Conservation (phyloP, 1,284 basidiomycete genomes). For the Ganoderma resinaceum region DNA sequence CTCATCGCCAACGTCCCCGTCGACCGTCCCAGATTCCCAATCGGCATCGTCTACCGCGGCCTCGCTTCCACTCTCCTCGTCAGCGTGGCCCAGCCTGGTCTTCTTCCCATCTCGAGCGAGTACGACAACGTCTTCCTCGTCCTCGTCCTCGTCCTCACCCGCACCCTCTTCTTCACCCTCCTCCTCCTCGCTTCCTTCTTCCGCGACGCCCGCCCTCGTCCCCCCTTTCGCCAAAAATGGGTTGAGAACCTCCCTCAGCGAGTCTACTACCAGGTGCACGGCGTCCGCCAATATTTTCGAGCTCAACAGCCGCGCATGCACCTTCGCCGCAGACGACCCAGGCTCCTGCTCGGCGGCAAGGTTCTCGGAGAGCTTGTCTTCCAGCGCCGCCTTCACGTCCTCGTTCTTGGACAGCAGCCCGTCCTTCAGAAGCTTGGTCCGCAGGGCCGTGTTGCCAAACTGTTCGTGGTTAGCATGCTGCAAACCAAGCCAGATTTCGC, state of each 20-base stretch:
- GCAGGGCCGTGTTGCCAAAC: conserved; percentile 68
- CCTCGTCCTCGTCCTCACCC: conserved; percentile 39
- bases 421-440: conserved; percentile 80
- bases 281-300: conserved; percentile 77
- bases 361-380: conserved; percentile 48
- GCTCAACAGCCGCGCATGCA: conserved; percentile 78
- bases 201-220: conserved; percentile 35
- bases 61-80: conserved; percentile 40
- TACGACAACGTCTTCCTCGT: conserved; percentile 42
- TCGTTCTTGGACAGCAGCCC: conserved; percentile 56
- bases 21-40: conserved; percentile 52
- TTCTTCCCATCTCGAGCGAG: conserved; percentile 43
- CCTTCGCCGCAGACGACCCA: conserved; percentile 62
- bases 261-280: conserved; percentile 59
- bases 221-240: conserved; percentile 41
- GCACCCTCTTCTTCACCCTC: conserved; percentile 31
- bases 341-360: conserved; percentile 41
- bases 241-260: conserved; percentile 53
- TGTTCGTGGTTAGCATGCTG: conserved; percentile 68
- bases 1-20: conserved; percentile 36
- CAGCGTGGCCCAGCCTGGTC: conserved; percentile 18
- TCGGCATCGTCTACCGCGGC: conserved; percentile 43
- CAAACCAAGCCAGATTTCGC: neutral
- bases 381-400: conserved; percentile 52
- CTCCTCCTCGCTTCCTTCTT: conserved; percentile 37